A percentile compares a stretch with the other conserved stretches of the same genome.
These are phyloP conservation scores for Tilletia caries DNA, from an alignment of 1,284 basidiomycete genomes.

Conservation along the genomic window DNA sequence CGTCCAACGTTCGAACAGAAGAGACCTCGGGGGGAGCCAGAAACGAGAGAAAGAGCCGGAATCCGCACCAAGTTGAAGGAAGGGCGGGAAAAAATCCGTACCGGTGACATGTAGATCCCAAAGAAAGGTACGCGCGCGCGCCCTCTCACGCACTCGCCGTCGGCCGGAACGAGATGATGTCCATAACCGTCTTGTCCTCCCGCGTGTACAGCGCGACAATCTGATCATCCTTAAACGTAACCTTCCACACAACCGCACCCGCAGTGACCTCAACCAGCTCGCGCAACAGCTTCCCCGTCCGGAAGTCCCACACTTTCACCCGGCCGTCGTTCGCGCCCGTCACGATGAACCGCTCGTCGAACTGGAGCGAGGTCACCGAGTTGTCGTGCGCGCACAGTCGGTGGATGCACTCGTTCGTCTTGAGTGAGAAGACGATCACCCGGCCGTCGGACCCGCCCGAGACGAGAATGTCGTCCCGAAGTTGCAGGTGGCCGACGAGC, in stretches of 20 bases:
- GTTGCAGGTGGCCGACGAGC: constrained; percentile 87
- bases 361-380: constrained; percentile 83
- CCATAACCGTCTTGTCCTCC: constrained; percentile 80
- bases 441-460: constrained; percentile 92
- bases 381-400: constrained; percentile 69
- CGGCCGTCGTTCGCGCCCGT: constrained; percentile 83
- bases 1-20: too few relatives aligned
- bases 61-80: too few relatives aligned
- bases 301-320: constrained; percentile 72
- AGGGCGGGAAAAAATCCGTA: too few relatives aligned
- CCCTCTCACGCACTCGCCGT: neutral
- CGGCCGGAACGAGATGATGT: constrained; percentile 61
- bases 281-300: constrained; percentile 44
- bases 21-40: too few relatives aligned
- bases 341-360: constrained; percentile 62
- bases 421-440: constrained; percentile 81
- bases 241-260: constrained; percentile 79
- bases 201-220: constrained; percentile 79
- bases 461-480: constrained; percentile 69
- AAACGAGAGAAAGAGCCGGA: too few relatives aligned
- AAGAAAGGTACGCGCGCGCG: too few relatives aligned
- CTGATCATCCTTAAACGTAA: constrained; percentile 72
- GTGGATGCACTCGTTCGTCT: constrained; percentile 59
- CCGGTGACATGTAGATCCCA: too few relatives aligned
- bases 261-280: constrained; percentile 49